Percentiles rank a stretch among this genome's conserved stretches.
Evolutionary conservation across 768 basidiomycete genomes (phyloP).

Genomic region (Lyophyllum semitale): DNA sequence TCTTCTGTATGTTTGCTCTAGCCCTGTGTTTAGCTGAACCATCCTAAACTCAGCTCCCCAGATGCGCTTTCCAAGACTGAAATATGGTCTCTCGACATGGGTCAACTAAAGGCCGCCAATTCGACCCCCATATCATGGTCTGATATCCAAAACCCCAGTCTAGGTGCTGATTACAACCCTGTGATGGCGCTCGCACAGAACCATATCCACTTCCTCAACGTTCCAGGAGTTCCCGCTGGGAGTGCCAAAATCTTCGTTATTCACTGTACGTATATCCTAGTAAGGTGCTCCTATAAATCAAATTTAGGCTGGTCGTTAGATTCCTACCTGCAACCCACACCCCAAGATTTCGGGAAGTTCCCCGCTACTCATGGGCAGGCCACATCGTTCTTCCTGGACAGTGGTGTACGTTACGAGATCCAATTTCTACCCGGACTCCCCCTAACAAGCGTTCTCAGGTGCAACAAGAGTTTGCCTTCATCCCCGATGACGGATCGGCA

Average conservation of each 20-base stretch:
- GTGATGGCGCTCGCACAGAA: conserved; percentile 85
- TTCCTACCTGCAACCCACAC: conserved; percentile 75
- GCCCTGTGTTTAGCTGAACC: neutral
- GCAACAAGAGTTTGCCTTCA: conserved; percentile 74
- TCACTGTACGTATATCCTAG: conserved; percentile 60
- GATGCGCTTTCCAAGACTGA: conserved; percentile 70
- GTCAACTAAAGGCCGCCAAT: conserved; percentile 59
- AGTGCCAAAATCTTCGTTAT: conserved; percentile 82
- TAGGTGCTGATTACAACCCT: conserved; percentile 65
- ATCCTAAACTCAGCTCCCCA: conserved; percentile 23
- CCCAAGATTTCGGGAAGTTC: conserved; percentile 69
- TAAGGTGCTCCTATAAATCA: too few relatives aligned
- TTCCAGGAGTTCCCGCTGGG: conserved; percentile 68
- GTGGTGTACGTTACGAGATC: conserved; percentile 46
- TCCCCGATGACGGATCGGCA: conserved; percentile 71
- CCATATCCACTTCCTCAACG: conserved; percentile 81
- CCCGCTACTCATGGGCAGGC: conserved; percentile 70
- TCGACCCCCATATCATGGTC: conserved; percentile 63
- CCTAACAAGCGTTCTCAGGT: conserved; percentile 38
- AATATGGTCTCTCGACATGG: conserved; percentile 74
- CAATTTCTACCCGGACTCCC: neutral
- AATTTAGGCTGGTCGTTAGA: conserved; percentile 39
- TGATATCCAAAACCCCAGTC: conserved; percentile 57
- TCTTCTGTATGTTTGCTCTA: conserved; percentile 61
- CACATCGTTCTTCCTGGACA: conserved; percentile 65